Percentiles rank a stretch among this genome's conserved stretches.
phyloP scores from a whole-genome alignment of 805 yeast species.

The Monosporozyma solicola region DNA sequence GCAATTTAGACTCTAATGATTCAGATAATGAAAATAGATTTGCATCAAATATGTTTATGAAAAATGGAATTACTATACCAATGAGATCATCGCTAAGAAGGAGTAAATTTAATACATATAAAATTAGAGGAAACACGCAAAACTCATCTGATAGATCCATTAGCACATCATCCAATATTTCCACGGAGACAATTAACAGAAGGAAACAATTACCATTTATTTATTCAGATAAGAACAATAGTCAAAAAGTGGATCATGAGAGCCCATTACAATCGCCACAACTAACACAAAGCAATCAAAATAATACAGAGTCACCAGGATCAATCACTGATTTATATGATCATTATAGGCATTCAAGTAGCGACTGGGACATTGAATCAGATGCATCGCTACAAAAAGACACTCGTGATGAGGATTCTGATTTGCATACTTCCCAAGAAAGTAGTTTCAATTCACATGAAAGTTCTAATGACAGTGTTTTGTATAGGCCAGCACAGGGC shows the following conservation, averaged over 20 bases:
- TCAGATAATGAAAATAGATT: slow-evolving; percentile 12
- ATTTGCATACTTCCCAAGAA: slow-evolving; percentile 7
- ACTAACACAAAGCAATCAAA: not conserved
- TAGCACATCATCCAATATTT: not conserved
- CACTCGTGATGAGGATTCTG: not conserved
- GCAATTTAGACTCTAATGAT: not conserved
- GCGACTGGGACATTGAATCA: slow-evolving; percentile 14
- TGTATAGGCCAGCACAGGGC: slow-evolving; percentile 6
- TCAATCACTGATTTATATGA: slow-evolving; percentile 21
- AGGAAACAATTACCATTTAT: slow-evolving; percentile 1
- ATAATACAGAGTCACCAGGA: slow-evolving; percentile 7
- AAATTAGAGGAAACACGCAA: slow-evolving; percentile 29
- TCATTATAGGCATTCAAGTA: slow-evolving; percentile 21
- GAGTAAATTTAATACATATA: slow-evolving; percentile 43
- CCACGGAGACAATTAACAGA: not conserved
- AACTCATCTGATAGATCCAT: not conserved
- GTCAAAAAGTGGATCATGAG: not conserved
- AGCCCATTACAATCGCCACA: not conserved
- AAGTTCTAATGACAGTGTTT: slow-evolving; percentile 11
- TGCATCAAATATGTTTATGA: slow-evolving; percentile 26
- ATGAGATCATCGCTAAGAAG: slow-evolving; percentile 34
- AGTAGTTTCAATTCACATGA: slow-evolving; percentile 12
- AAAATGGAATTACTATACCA: slow-evolving; percentile 23
- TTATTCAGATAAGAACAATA: not conserved
- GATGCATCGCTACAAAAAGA: not conserved